Evolutionary conservation across 2,329 filamentous ascomycete species (phyloP).

Genomic region (Pestalotiopsis sp.): DNA sequence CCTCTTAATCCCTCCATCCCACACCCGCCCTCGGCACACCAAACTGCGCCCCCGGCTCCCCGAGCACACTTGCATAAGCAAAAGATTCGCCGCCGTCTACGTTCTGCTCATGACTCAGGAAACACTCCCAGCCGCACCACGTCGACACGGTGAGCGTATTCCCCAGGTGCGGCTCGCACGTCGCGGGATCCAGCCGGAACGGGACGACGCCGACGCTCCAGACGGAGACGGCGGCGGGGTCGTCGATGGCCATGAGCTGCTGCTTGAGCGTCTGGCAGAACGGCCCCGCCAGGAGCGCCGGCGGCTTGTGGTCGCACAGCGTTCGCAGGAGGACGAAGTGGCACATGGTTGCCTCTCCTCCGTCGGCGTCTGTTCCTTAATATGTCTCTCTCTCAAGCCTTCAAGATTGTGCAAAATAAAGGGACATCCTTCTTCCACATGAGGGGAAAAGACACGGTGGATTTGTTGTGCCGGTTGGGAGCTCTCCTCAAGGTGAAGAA

Average conservation of each 20-base stretch:
- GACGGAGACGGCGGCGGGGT: background rate
- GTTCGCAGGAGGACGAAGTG: background rate
- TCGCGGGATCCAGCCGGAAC: conserved; percentile 3
- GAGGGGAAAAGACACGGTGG: no score
- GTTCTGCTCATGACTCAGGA: background rate
- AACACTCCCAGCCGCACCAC: conserved; percentile 11
- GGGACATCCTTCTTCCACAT: no score
- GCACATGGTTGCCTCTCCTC: background rate
- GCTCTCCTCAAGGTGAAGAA: no score
- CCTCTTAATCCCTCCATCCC: conserved; percentile 1
- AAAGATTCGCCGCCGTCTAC: background rate
- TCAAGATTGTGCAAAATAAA: no score
- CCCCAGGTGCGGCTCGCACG: background rate
- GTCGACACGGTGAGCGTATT: background rate
- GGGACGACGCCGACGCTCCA: background rate
- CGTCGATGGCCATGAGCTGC: conserved; percentile 3
- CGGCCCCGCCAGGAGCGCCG: background rate
- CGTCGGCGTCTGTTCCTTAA: background rate
- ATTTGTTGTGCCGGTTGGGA: no score
- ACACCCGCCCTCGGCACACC: background rate
- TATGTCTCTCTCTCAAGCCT: background rate
- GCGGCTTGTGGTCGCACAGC: background rate
- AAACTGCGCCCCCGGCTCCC: conserved; percentile 1
- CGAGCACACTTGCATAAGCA: background rate
- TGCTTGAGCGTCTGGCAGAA: background rate